phyloP scores from a whole-genome alignment of 371 early-diverging fungal species.

The Umbelopsis sp. region DNA sequence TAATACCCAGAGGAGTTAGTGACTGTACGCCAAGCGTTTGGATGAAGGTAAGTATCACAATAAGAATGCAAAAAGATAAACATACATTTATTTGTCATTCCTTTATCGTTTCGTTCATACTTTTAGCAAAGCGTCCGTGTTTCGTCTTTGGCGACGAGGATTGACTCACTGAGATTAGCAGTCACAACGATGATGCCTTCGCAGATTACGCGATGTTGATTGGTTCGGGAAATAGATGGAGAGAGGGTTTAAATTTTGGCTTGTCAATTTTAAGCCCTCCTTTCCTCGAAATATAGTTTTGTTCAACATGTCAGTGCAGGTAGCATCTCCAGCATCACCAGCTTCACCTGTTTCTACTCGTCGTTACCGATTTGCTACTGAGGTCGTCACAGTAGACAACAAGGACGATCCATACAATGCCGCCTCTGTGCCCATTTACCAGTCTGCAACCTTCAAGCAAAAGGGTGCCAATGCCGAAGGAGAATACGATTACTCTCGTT shows the following conservation, averaged over 20 bases:
- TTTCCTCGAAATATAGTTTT: background rate
- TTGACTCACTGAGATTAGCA: background rate
- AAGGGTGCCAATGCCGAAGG: slow-evolving; percentile 76
- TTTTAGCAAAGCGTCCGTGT: too few species aligned
- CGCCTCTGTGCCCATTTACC: slow-evolving; percentile 93
- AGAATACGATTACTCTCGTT: slow-evolving; percentile 92
- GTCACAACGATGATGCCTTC: background rate
- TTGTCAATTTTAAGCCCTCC: background rate
- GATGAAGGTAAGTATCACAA: too few species aligned
- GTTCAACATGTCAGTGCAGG: slow-evolving; percentile 15
- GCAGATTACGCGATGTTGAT: background rate
- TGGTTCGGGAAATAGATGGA: background rate
- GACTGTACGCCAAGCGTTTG: too few species aligned
- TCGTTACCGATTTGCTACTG: slow-evolving; percentile 84
- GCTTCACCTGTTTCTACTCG: slow-evolving; percentile 48
- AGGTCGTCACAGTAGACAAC: slow-evolving; percentile 83
- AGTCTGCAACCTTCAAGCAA: slow-evolving; percentile 97
- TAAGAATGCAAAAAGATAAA: too few species aligned
- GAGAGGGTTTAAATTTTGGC: background rate
- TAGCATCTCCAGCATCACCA: slow-evolving; percentile 19
- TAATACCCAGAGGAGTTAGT: too few species aligned
- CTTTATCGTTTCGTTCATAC: too few species aligned
- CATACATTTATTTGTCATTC: too few species aligned
- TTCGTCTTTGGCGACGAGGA: too few species aligned
- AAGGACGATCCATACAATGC: slow-evolving; percentile 89